Base-by-base conservation (phyloP, 306 rosid species). In the Vachellia collinsii region DNA sequence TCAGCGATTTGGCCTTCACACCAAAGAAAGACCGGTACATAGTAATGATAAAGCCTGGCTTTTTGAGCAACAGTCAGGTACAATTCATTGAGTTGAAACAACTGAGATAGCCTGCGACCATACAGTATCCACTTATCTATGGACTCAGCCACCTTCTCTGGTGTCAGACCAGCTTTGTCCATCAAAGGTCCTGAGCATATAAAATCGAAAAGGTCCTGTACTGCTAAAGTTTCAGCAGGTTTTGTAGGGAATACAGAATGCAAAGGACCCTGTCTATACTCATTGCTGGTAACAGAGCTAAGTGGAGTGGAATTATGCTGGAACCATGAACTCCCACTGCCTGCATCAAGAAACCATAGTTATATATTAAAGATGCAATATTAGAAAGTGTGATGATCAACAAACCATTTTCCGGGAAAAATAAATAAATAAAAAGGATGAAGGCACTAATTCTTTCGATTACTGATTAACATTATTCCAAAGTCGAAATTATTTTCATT, bases 21-120 rank as follows among this genome's bases (percentile, higher is more conserved):
- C 99, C 99, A 93, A 20, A 95, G 22, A 86, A 95, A 93, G 65
- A 95, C 93, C 0, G 98, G 97, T 78, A 95, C 75, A 53, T 95
- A 95, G 88, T 95, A 95, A 81, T 93, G 99, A 84, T 91, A 95
- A 14, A 95, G 34, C 91, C 99, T 88, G 75, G 93, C 97, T 85
- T 93, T 93, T 75, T 95, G 97, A 64, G 94, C 89, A 44, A 69
- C 83, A 1, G 89, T 85, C 44, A 95, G 90, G 80, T 65, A 81
- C 88, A 95, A 59, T 56, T 93, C 97, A n/a, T 88, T 90, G 72
- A 93, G 92, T 84, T 89, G 88, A 84, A 95, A 95, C 74, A 93
- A 78, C 63, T 80, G 86, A 79, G 97, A 89, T 37, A 95, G 82
- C 42, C 83, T 59, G 70, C 72, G 78, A 46, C 99, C 98, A 81